Evolutionary conservation across 371 early-diverging fungal species (phyloP).

Genomic region (Rhizomucor miehei): DNA sequence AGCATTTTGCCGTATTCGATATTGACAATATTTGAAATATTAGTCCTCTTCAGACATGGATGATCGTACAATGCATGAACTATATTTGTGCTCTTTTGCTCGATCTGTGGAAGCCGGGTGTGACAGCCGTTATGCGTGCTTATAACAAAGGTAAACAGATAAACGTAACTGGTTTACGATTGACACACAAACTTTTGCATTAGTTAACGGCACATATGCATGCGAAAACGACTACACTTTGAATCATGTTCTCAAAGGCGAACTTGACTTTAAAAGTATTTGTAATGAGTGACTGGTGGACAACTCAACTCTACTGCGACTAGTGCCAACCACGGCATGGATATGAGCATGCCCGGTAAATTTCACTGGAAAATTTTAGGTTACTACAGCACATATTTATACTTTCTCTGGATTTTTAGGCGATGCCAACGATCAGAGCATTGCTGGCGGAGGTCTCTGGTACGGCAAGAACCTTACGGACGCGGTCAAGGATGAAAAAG

Average conservation of each 20-base stretch:
- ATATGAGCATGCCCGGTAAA: conserved; percentile 61
- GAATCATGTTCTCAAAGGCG: conserved; percentile 43
- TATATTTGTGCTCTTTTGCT: conserved; percentile 57
- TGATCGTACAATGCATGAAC: conserved; percentile 53
- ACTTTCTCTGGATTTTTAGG: background rate
- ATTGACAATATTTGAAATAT: background rate
- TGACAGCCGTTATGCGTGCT: conserved; percentile 54
- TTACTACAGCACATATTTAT: background rate
- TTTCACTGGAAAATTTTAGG: background rate
- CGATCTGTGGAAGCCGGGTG: conserved; percentile 52
- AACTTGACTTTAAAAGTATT: conserved; percentile 50
- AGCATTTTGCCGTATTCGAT: conserved; percentile 26
- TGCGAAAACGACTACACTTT: conserved; percentile 49
- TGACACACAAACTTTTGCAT: too few relatives aligned
- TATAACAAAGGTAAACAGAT: conserved; percentile 34
- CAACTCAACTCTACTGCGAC: conserved; percentile 23
- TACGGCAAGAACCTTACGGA: conserved; percentile 23
- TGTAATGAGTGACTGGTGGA: conserved; percentile 39
- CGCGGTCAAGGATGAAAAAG: conserved; percentile 23
- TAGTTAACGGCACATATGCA: conserved; percentile 42
- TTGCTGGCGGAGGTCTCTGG: background rate
- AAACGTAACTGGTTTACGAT: too few relatives aligned
- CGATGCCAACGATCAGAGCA: background rate
- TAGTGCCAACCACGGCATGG: conserved; percentile 49
- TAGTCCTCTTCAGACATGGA: conserved; percentile 38